Percentiles rank a stretch among this genome's conserved stretches.
phyloP scores from a whole-genome alignment of 2,329 filamentous ascomycete genomes.

The Seiridium unicorne region DNA sequence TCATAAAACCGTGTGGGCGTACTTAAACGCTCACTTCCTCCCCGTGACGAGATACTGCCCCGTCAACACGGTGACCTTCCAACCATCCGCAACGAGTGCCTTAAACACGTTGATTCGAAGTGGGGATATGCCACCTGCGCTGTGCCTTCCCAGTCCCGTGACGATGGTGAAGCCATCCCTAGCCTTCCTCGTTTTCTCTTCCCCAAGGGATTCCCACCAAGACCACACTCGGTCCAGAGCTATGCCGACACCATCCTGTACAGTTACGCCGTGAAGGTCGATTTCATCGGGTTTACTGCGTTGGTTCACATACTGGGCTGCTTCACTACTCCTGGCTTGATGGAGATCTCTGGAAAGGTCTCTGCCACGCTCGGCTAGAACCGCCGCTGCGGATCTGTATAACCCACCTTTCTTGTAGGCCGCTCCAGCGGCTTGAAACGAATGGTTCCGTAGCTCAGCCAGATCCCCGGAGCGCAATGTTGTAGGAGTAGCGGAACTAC shows the following conservation, averaged over 20 bases:
- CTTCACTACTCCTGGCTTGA: conserved; percentile 60
- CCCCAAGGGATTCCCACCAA: conserved; percentile 78
- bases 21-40: conserved; percentile 25
- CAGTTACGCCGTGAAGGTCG: conserved; percentile 82
- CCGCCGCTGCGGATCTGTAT: conserved; percentile 72
- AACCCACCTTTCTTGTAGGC: conserved; percentile 53
- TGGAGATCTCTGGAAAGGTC: conserved; percentile 59
- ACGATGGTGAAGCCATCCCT: conserved; percentile 68
- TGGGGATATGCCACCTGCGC: conserved; percentile 69
- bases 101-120: conserved; percentile 78
- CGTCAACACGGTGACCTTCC: conserved; percentile 73
- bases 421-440: conserved; percentile 36
- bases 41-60: conserved; percentile 73
- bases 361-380: conserved; percentile 71
- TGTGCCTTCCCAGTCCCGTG: conserved; percentile 80
- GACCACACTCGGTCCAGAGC: conserved; percentile 61
- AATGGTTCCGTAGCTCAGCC: conserved; percentile 21
- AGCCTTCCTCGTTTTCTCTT: conserved; percentile 52
- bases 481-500: conserved; percentile 14
- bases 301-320: conserved; percentile 66
- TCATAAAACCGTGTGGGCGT: too few species aligned
- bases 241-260: conserved; percentile 79
- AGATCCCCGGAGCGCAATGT: conserved; percentile 10
- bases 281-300: conserved; percentile 62
- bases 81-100: conserved; percentile 74